Conservation (phyloP, 768 basidiomycete genomes). For the Coprinopsis cinerea region DNA sequence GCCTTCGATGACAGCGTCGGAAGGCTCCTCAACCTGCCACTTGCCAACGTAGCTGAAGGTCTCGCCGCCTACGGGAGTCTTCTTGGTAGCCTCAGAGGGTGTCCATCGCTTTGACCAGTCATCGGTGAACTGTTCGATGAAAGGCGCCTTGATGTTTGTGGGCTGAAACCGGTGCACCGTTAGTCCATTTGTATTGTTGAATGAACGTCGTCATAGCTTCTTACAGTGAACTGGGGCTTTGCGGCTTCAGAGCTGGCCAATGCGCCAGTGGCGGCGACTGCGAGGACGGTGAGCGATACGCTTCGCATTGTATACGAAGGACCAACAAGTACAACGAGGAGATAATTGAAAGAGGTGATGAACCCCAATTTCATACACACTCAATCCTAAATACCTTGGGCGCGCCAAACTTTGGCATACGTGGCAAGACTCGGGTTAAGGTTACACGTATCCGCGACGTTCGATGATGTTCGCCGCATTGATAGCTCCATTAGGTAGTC, state of each 20-base stretch:
- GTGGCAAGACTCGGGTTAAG: constrained; percentile 31
- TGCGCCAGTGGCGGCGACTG: constrained; percentile 58
- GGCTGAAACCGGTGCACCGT: constrained; percentile 38
- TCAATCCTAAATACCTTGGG: constrained; percentile 37
- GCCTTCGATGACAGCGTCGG: constrained; percentile 68
- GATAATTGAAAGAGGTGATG: constrained; percentile 31
- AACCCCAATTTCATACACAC: too few relatives aligned
- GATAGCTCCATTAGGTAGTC: constrained; percentile 12
- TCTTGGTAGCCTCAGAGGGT: constrained; percentile 95
- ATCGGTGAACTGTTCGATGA: constrained; percentile 94
- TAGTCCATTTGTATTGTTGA: constrained; percentile 7
- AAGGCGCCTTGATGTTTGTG: constrained; percentile 77
- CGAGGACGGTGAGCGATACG: constrained; percentile 76
- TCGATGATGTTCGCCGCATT: constrained; percentile 5
- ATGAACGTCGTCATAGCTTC: constrained; percentile 2
- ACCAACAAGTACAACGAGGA: constrained; percentile 34
- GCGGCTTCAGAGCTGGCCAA: constrained; percentile 51
- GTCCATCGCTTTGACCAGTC: constrained; percentile 93
- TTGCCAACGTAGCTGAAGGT: constrained; percentile 96
- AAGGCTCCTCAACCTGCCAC: constrained; percentile 92
- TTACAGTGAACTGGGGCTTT: constrained; percentile 66
- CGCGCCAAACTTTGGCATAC: constrained; percentile 22
- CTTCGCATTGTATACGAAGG: constrained; percentile 86
- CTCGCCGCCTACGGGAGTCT: constrained; percentile 92
- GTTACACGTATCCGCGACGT: constrained; percentile 10